Percentiles rank a stretch among this genome's conserved stretches.
Conservation (phyloP, 1,284 basidiomycete genomes). For the Rugosomyces carneus region DNA sequence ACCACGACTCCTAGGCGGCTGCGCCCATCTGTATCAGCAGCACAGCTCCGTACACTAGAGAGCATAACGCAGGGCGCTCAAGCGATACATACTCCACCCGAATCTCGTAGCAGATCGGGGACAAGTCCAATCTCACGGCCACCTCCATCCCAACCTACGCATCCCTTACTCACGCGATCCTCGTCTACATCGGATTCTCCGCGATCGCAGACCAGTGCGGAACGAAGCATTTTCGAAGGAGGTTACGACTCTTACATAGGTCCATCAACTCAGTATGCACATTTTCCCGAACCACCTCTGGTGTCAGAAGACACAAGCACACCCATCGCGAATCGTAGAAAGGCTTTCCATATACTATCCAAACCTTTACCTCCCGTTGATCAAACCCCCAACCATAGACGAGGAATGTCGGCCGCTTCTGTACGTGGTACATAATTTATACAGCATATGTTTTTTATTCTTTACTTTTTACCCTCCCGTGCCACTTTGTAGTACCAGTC, state of each 20-base stretch:
- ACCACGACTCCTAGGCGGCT: constrained; percentile 54
- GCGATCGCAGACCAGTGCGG: constrained; percentile 29
- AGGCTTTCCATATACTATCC: constrained; percentile 61
- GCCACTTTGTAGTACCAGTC: constrained; percentile 15
- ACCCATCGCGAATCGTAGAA: constrained; percentile 48
- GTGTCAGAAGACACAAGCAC: constrained; percentile 34
- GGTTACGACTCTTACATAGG: constrained; percentile 44
- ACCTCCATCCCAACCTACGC: constrained; percentile 26
- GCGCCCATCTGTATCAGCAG: constrained; percentile 70
- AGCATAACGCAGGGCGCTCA: constrained; percentile 28
- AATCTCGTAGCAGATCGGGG: constrained; percentile 58
- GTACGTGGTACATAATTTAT: constrained; percentile 35
- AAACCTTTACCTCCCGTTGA: constrained; percentile 47
- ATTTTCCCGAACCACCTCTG: constrained; percentile 60
- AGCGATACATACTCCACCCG: constrained; percentile 32
- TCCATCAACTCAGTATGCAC: constrained; percentile 62
- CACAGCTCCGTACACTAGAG: constrained; percentile 53
- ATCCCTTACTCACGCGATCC: constrained; percentile 40
- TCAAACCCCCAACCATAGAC: constrained; percentile 41
- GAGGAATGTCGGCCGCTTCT: constrained; percentile 59
- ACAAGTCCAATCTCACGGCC: constrained; percentile 50
- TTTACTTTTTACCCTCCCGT: background rate
- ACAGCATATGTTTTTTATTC: background rate
- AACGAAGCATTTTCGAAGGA: constrained; percentile 37
- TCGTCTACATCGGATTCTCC: constrained; percentile 46